These are phyloP conservation scores for Immersiporthe knoxdaviesiana DNA, from an alignment of 2,329 filamentous ascomycete species.

Conservation along the genomic window DNA sequence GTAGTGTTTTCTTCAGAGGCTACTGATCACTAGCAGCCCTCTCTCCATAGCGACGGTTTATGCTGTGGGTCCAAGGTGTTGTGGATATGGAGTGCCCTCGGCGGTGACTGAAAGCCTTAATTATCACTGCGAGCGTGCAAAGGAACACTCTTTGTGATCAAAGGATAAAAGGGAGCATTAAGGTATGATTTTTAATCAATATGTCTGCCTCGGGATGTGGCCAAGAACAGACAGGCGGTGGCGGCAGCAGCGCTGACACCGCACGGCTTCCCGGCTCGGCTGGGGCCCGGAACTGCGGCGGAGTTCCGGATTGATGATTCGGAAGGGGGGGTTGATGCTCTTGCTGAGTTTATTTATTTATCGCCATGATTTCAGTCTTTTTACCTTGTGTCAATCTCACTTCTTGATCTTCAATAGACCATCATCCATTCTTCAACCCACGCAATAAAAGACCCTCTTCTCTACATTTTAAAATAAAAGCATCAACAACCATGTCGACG, in stretches of 20 bases:
- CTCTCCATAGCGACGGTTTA: no score
- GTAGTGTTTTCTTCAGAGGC: background rate
- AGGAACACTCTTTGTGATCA: no score
- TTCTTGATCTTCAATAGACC: background rate
- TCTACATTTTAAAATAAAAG: no score
- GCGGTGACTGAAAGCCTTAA: no score
- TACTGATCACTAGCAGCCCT: no score
- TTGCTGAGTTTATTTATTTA: background rate
- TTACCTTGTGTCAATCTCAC: background rate
- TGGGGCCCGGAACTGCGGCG: conserved; percentile 5
- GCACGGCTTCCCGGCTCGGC: background rate
- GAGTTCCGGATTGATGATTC: conserved; percentile 5
- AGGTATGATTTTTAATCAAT: no score
- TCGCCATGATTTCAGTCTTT: background rate
- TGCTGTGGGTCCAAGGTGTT: no score
- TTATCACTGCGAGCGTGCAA: no score
- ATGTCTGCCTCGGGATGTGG: background rate
- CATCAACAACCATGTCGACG: conserved; percentile 9
- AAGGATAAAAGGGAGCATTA: no score
- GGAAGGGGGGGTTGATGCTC: background rate
- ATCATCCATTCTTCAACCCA: background rate
- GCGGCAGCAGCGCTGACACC: no score
- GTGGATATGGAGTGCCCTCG: no score
- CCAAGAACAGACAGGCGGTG: background rate
- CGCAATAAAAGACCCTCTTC: background rate